Percentiles rank a stretch among this genome's conserved stretches.
phyloP scores from a whole-genome alignment of 768 basidiomycete species.

The Mycena chlorophos region DNA sequence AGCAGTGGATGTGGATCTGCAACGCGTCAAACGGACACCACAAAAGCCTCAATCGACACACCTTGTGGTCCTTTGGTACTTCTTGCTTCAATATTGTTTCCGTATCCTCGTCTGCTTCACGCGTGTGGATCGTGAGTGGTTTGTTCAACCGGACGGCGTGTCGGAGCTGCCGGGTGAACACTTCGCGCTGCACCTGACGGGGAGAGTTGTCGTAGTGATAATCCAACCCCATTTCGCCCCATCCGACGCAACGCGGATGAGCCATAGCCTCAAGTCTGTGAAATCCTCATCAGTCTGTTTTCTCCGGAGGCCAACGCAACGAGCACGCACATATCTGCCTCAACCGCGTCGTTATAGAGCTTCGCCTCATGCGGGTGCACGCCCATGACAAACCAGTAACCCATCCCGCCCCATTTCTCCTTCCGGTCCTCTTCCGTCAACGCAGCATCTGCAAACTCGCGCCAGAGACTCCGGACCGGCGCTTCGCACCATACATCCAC shows the following conservation, averaged over 20 bases:
- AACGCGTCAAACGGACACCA: neutral
- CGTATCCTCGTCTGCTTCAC: constrained; percentile 83
- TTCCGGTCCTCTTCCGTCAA: constrained; percentile 47
- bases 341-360: constrained; percentile 65
- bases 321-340: constrained; percentile 60
- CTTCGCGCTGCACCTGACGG: constrained; percentile 60
- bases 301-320: neutral
- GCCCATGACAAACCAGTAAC: constrained; percentile 88
- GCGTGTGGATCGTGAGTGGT: constrained; percentile 82
- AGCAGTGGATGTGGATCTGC: constrained; percentile 91
- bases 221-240: constrained; percentile 88
- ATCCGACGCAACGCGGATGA: constrained; percentile 82
- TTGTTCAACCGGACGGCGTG: constrained; percentile 70
- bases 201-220: constrained; percentile 84
- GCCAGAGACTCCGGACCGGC: constrained; percentile 63
- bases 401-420: constrained; percentile 62
- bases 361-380: constrained; percentile 61
- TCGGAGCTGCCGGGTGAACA: constrained; percentile 68
- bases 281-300: neutral
- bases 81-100: constrained; percentile 75
- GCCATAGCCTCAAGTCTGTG: constrained; percentile 69
- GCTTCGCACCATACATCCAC: constrained; percentile 92
- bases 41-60: constrained; percentile 26
- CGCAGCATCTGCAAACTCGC: constrained; percentile 72
- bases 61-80: constrained; percentile 70